These are phyloP conservation scores for Buxus sempervirens DNA, from an alignment of 164 flowering plant genomes.

Conservation along the genomic window DNA sequence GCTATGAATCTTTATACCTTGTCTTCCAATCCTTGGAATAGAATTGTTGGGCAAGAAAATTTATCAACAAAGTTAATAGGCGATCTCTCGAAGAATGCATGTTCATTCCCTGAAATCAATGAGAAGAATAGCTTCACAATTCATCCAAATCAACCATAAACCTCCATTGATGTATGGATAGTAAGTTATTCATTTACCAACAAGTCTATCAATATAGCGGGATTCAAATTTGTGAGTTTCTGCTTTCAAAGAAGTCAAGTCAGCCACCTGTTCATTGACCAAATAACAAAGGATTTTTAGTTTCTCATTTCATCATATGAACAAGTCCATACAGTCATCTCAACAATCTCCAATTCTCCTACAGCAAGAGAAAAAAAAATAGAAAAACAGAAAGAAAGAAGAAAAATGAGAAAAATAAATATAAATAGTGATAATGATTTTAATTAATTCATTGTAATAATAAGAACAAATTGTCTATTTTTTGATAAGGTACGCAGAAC, in stretches of 20 bases:
- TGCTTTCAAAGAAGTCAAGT: conserved; percentile 57
- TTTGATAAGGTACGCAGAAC: too few species aligned
- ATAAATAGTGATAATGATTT: too few species aligned
- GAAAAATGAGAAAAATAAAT: neutral
- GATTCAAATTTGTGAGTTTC: conserved; percentile 91
- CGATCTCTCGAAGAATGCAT: conserved; percentile 64
- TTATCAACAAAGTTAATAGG: conserved; percentile 86
- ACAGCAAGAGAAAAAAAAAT: neutral
- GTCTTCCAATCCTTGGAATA: conserved; percentile 96
- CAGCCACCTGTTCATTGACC: conserved; percentile 66
- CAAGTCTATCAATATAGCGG: conserved; percentile 71
- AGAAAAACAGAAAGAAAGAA: neutral
- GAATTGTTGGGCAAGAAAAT: conserved; percentile 89
- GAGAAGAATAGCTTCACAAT: neutral
- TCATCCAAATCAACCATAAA: neutral
- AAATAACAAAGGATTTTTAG: neutral
- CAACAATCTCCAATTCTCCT: neutral
- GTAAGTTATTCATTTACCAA: conserved; percentile 46
- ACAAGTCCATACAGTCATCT: neutral
- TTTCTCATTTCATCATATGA: conserved; percentile 3
- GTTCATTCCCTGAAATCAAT: conserved; percentile 59
- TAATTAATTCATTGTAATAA: too few species aligned
- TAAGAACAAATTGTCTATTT: too few species aligned
- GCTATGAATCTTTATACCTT: conserved; percentile 49
- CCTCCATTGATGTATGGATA: neutral